Evolutionary conservation across 2,329 filamentous ascomycete genomes (phyloP), one percentile per base, ranked within the genome.

Genomic region (Allantophomopsis lycopodina): DNA sequence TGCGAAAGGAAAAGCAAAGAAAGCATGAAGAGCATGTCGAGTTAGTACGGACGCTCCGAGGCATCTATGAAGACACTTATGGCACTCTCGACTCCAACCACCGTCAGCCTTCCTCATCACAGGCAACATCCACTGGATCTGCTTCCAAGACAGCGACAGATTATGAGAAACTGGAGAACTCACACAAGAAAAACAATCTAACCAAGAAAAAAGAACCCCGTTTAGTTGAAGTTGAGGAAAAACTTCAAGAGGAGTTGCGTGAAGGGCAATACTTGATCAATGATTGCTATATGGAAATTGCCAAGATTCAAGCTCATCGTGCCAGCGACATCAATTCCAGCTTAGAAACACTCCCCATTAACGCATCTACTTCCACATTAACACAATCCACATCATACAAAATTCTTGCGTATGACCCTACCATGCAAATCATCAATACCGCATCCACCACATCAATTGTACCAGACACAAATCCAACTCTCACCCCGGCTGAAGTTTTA

Each of bases 371-470:
- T 28, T 8, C 14, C 32, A 10, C n/a, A 17, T 8, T 3, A 17
- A 8, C n/a, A 34, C 7, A 3, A 5, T 48, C 54, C 36, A 50
- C 47, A 8, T 18, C 69, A 3, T 83, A 82, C 62, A 82, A 74
- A 53, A 68, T 83, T 28, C 63, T 85, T 5, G 78, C 74, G 2
- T 83, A 78, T 48, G 75, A 83, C 46, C 62, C 71, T 2, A 62
- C 61, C 7, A 75, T 68, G 47, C 66, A 78, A 47, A 61, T 60
- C 11, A 64, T 84, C 48, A 68, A 62, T 34, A 63, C 68, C 3
- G 75, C 74, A 5, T 74, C 79, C 46, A 79, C 75, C 1, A 71
- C 68, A 1, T 78, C 76, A 3, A 57, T 65, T 2, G 65, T 69
- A 1, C 58, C 63, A 1, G 64, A 70, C 37, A 58, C 55, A 5